phyloP scores from a whole-genome alignment of 106 monocot genomes.

The Agapanthus africanus region DNA sequence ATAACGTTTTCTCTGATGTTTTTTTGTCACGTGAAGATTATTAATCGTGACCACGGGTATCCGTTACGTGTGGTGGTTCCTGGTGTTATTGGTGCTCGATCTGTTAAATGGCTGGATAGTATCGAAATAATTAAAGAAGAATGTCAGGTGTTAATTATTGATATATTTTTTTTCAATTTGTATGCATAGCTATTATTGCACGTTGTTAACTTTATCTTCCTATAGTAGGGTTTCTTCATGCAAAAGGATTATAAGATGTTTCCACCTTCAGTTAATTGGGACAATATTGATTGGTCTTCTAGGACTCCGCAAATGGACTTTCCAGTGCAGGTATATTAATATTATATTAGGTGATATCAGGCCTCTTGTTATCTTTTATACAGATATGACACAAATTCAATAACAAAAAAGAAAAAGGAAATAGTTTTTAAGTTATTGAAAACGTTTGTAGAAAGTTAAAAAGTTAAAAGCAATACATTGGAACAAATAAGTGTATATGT shows the following conservation, averaged over 20 bases:
- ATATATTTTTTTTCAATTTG: constrained; percentile 4
- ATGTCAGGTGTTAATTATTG: constrained; percentile 55
- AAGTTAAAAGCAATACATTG: background rate
- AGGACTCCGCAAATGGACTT: constrained; percentile 92
- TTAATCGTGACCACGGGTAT: constrained; percentile 96
- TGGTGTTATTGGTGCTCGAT: constrained; percentile 92
- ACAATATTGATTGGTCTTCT: constrained; percentile 80
- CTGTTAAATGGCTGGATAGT: constrained; percentile 91
- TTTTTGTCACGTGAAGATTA: constrained; percentile 29
- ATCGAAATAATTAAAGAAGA: constrained; percentile 74
- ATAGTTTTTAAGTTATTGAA: background rate
- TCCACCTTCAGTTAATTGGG: constrained; percentile 90
- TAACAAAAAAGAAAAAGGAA: too few species aligned
- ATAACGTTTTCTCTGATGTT: background rate
- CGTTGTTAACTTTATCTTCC: constrained; percentile 1
- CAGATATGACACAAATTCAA: background rate
- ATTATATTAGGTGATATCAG: background rate
- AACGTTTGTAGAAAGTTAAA: background rate
- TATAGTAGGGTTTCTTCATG: constrained; percentile 85
- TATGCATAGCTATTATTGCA: background rate
- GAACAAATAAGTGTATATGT: background rate
- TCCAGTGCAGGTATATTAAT: constrained; percentile 75
- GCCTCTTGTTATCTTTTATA: background rate
- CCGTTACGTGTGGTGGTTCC: constrained; percentile 86
- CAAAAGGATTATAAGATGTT: constrained; percentile 99